Percentiles rank a stretch among this genome's conserved stretches.
These are phyloP conservation scores for Podospora bellae-mahoneyi DNA, from an alignment of 495 filamentous ascomycete genomes.

Conservation along the genomic window DNA sequence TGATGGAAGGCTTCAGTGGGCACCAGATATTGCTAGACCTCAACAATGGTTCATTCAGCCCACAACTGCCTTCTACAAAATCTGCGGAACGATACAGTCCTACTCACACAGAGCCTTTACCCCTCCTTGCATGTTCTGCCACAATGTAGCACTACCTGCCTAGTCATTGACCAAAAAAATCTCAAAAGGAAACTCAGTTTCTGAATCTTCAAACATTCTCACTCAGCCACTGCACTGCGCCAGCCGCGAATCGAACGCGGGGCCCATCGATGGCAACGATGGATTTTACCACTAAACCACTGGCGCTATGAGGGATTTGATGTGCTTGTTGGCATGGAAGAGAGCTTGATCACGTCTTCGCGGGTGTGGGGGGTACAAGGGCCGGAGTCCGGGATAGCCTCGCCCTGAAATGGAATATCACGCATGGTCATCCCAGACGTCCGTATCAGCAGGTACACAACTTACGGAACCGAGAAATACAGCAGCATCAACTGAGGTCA, in stretches of 20 bases:
- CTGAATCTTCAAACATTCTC: no score
- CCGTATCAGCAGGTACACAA: no score
- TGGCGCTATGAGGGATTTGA: conserved; percentile 22
- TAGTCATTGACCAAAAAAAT: neutral
- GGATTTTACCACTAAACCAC: conserved; percentile 54
- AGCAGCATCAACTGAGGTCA: neutral
- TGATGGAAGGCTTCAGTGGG: no score
- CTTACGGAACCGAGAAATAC: neutral
- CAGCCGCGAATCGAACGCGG: conserved; percentile 51
- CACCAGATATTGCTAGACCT: no score
- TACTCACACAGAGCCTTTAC: no score
- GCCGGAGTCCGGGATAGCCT: neutral
- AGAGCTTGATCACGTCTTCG: neutral
- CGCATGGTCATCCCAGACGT: neutral
- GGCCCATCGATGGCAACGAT: conserved; percentile 54
- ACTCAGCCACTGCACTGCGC: conserved; percentile 24
- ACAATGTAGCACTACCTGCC: no score
- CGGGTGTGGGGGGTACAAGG: neutral
- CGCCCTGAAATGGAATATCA: neutral
- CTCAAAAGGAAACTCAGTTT: neutral
- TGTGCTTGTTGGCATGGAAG: neutral
- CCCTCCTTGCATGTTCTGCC: no score
- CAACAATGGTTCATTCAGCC: no score
- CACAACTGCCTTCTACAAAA: no score
- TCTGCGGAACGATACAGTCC: no score